Evolutionary conservation across 306 rosid species (phyloP).

Genomic region (Nissolia schottii): DNA sequence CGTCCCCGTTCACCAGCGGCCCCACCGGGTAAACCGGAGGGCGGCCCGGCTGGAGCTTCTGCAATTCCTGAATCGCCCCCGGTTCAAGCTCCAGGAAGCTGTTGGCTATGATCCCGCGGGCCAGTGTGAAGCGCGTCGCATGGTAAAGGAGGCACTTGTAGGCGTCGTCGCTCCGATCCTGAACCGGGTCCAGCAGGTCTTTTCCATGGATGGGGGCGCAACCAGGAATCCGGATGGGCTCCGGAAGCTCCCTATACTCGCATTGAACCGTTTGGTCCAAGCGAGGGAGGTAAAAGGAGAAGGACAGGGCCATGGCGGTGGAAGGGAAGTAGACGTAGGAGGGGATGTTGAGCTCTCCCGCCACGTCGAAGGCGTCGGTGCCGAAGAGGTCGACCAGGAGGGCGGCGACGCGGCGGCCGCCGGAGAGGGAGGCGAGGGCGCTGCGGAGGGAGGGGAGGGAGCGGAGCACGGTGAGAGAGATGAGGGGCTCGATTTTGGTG

Average conservation of each 20-base stretch:
- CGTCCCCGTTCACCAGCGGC: slow-evolving; percentile 27
- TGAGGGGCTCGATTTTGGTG: slow-evolving; percentile 20
- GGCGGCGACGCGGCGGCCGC: slow-evolving; percentile 14
- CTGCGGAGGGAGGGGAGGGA: slow-evolving; percentile 32
- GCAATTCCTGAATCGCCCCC: slow-evolving; percentile 30
- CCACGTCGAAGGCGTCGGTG: slow-evolving; percentile 53
- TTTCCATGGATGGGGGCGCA: slow-evolving; percentile 46
- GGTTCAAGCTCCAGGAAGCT: slow-evolving; percentile 64
- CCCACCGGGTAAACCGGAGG: slow-evolving; percentile 61
- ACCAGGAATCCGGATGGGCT: slow-evolving; percentile 58
- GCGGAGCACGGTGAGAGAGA: slow-evolving; percentile 24
- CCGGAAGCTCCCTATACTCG: slow-evolving; percentile 43
- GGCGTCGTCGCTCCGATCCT: slow-evolving; percentile 54
- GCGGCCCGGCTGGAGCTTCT: slow-evolving; percentile 23
- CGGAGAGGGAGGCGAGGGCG: not conserved
- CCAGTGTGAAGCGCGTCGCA: slow-evolving; percentile 30
- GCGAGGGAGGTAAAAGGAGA: slow-evolving; percentile 39
- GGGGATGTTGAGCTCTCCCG: slow-evolving; percentile 35
- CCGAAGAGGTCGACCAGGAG: slow-evolving; percentile 53
- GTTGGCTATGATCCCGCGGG: slow-evolving; percentile 52
- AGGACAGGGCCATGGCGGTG: slow-evolving; percentile 39
- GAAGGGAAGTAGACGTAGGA: slow-evolving; percentile 49
- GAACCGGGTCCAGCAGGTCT: slow-evolving; percentile 53
- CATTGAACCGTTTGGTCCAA: slow-evolving; percentile 36
- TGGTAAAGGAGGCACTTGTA: slow-evolving; percentile 49